Base-by-base conservation (phyloP, 768 basidiomycete genomes). In the Tricholoma bakamatsutake region DNA sequence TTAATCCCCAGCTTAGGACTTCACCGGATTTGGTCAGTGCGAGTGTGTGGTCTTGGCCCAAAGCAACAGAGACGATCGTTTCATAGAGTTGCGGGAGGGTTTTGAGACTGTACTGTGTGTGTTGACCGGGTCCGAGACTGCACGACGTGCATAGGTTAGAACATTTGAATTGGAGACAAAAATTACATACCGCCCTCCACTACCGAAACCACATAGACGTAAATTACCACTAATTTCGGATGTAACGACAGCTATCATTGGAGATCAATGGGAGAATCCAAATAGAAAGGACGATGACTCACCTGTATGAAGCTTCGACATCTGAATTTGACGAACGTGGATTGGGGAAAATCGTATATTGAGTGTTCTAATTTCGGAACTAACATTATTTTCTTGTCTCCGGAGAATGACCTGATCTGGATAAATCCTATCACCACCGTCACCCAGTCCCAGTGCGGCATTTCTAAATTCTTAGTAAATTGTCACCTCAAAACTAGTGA, bases 11-110 rank as follows among this genome's bases (percentile, higher is more conserved):
- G 21, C 86, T 93, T 37, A 87, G 81, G 3, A 98, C 82, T 64
- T 94, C 91, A 4, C 96, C 94, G 0, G 78, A 67, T 24, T 75
- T 80, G 0, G 93, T 95, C 28, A 98, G 73, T 1, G 84, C 89
- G 28, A 98, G 81, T 0, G 95, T 95, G 66, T 98, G 97, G 63
- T 99, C 97, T 67, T 96, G 96, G 10, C 92, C 95, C 6, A 94
- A 76, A 0, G 93, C 92, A 24, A 98, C 80, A 12, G 83, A 74
- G 5, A 76, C 71, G 30, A 94, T 79, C 0, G 73, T 72, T 37
- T 83, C 75, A 1, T 80, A 71, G 43, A 88, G 74, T 30, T 83
- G 80, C 1, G 79, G 65, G 13, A 90, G 68, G 0, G 85, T 82
- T 40, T 79, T 79, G 30, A 93, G 77, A 11, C 76, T 75, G 58